These are phyloP conservation scores for Cutaneotrichosporon cutaneum DNA, from an alignment of 1,284 basidiomycete species.

Conservation along the genomic window DNA sequence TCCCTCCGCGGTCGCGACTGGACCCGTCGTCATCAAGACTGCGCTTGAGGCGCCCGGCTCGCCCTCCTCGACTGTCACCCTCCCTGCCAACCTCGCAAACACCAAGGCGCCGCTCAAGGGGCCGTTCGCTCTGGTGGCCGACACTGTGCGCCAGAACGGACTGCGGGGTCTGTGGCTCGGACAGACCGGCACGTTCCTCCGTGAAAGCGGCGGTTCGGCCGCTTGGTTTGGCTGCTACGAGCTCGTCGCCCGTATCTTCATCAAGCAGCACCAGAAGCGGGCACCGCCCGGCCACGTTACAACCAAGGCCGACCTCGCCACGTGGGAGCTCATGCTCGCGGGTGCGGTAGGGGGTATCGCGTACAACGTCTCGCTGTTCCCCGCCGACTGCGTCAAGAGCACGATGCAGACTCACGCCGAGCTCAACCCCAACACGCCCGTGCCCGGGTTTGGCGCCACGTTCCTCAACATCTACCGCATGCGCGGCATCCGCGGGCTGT, in stretches of 20 bases:
- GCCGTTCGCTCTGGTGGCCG: conserved; percentile 66
- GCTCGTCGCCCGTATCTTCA: conserved; percentile 62
- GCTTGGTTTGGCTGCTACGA: conserved; percentile 90
- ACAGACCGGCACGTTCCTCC: conserved; percentile 78
- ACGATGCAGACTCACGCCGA: conserved; percentile 93
- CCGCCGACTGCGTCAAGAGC: conserved; percentile 92
- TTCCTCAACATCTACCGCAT: conserved; percentile 70
- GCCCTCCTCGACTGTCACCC: conserved; percentile 22
- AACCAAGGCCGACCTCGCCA: conserved; percentile 61
- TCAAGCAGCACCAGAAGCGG: conserved; percentile 52
- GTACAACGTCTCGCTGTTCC: conserved; percentile 80
- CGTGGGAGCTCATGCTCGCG: conserved; percentile 78
- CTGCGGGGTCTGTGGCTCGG: conserved; percentile 80
- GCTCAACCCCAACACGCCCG: conserved; percentile 61
- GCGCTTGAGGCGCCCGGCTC: conserved; percentile 31
- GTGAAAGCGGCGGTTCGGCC: conserved; percentile 80
- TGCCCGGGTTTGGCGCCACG: conserved; percentile 66
- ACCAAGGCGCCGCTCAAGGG: conserved; percentile 57
- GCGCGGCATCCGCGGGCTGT: conserved; percentile 79
- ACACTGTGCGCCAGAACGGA: conserved; percentile 66
- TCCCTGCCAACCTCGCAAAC: conserved; percentile 22
- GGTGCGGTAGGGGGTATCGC: conserved; percentile 84
- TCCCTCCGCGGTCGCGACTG: conserved; percentile 11
- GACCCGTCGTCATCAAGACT: conserved; percentile 21
- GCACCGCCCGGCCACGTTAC: conserved; percentile 26